Evolutionary conservation across 2,329 filamentous ascomycete genomes (phyloP), one percentile per base, ranked within the genome.

Genomic region (Pestalotiopsis sp.): DNA sequence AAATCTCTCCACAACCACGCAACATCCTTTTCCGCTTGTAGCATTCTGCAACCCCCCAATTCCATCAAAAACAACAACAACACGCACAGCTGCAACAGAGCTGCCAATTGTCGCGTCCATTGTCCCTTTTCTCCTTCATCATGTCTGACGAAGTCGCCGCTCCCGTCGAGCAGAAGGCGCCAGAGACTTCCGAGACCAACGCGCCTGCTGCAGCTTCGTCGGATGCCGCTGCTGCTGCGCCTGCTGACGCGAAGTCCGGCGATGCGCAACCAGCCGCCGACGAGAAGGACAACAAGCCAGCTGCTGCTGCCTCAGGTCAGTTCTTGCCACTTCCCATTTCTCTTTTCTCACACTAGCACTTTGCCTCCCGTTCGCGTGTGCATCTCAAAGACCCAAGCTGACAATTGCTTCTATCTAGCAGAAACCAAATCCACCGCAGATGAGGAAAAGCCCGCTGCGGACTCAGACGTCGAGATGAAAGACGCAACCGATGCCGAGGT

Each of bases 401-500:
- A 75, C 68, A 79, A 80, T 67, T 77, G 73, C 52, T 57, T 69
- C 13, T 58, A 64, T 62, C 45, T 52, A 52, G 31, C 68, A 52
- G 67, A 67, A 68, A 73, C 78, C 64, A 72, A 81, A 68, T 73
- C 73, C 11, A 67, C 59, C 49, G 20, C 66, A 45, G 58, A 72
- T 62, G 70, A 75, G 58, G 70, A 76, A 66, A 75, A 76, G 62
- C 39, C 57, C 17, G 67, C 57, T 41, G 74, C 76, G 72, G 78
- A 79, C 59, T 70, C 72, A 59, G 75, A 77, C 66, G 71, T 73
- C 41, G 74, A 75, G 45, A 78, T 75, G 76, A 70, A 73, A n/a
- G 77, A 79, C 58, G 39, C 39, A 13, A 17, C 69, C n/a, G 73
- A 74, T 66, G 69, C 72, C 39, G 71, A 70, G 58, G 74, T 75